phyloP scores from a whole-genome alignment of 1,284 basidiomycete genomes.

The Ganoderma meredithae region DNA sequence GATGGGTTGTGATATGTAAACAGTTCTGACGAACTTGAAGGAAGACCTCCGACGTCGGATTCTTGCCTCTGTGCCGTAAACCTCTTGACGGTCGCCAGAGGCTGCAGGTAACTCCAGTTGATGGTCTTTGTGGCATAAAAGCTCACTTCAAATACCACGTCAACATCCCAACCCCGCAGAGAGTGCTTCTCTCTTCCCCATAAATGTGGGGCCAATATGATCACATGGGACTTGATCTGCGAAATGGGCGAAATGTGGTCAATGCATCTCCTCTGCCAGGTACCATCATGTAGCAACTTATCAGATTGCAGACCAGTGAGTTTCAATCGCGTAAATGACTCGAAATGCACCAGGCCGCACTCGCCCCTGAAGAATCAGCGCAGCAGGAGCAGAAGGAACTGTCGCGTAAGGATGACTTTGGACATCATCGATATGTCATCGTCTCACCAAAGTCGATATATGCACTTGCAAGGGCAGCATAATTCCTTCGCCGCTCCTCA shows the following conservation, averaged over 20 bases:
- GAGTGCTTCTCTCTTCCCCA: neutral
- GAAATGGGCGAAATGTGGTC: neutral
- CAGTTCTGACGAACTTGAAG: neutral
- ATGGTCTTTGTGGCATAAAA: neutral
- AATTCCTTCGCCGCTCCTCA: neutral
- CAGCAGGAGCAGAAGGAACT: neutral
- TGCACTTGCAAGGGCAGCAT: neutral
- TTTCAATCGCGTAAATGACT: neutral
- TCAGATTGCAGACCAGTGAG: neutral
- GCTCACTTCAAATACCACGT: neutral
- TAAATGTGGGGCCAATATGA: neutral
- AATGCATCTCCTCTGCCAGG: neutral
- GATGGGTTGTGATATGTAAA: neutral
- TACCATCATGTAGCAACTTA: neutral
- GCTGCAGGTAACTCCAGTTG: neutral
- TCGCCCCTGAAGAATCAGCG: neutral
- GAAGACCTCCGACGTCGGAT: neutral
- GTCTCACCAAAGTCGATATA: neutral
- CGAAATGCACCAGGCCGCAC: neutral
- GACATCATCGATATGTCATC: neutral
- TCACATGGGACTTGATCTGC: neutral
- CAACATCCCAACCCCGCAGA: neutral
- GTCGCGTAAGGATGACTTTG: neutral
- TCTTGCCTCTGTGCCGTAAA: neutral
- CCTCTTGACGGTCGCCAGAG: neutral